A percentile compares a stretch with the other conserved stretches of the same genome.
Evolutionary conservation across 2,329 filamentous ascomycete genomes (phyloP).

Genomic region (Exophiala lecanii-corni): DNA sequence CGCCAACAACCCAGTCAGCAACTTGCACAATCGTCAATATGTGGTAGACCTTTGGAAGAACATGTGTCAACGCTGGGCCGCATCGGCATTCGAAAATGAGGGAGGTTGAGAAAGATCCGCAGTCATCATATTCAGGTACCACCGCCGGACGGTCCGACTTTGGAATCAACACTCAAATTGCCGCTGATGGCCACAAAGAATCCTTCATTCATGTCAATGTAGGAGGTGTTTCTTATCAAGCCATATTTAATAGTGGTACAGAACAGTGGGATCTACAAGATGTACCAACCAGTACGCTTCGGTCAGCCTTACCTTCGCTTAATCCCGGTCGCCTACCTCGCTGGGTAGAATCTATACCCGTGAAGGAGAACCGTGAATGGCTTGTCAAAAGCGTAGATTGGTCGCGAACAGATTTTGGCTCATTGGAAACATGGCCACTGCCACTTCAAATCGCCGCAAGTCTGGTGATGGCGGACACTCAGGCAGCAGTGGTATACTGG

Average conservation of each 20-base stretch:
- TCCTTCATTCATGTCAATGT: background rate
- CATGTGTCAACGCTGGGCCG: too few relatives aligned
- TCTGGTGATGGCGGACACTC: slow-evolving; percentile 43
- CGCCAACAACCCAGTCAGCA: too few relatives aligned
- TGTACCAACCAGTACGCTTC: background rate
- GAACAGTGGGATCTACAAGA: slow-evolving; percentile 1
- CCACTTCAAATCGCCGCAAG: slow-evolving; percentile 45
- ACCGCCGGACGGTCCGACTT: too few relatives aligned
- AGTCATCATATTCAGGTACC: too few relatives aligned
- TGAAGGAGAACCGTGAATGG: slow-evolving; percentile 28
- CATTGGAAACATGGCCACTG: slow-evolving; percentile 44
- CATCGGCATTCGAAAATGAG: too few relatives aligned
- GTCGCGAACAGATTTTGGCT: slow-evolving; percentile 45
- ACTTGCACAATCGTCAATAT: too few relatives aligned
- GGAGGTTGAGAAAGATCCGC: too few relatives aligned
- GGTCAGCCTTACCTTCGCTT: background rate
- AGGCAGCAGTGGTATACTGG: slow-evolving; percentile 38
- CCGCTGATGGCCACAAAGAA: background rate
- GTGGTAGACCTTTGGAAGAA: too few relatives aligned
- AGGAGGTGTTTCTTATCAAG: background rate
- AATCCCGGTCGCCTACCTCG: background rate
- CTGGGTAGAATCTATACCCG: slow-evolving; percentile 20
- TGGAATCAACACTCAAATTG: background rate
- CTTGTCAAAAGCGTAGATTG: slow-evolving; percentile 45
- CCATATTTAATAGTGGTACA: background rate